These are phyloP conservation scores for Fusarium denticulatum DNA, from an alignment of 2,329 filamentous ascomycete species.

Conservation along the genomic window DNA sequence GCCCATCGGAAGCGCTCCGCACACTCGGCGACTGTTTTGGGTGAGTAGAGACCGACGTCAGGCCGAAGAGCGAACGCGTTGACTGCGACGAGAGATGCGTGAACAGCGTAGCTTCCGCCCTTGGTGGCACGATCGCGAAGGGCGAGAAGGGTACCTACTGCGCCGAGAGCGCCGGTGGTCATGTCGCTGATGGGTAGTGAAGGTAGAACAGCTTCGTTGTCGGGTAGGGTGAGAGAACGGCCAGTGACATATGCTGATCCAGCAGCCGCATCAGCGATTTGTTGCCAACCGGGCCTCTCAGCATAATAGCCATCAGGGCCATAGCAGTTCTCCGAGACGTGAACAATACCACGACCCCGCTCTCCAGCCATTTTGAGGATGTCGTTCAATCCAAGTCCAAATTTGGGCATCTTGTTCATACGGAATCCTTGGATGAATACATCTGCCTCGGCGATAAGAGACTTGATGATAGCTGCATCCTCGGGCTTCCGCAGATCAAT, in stretches of 20 bases:
- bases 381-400: conserved; percentile 9
- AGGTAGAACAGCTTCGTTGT: conserved; percentile 35
- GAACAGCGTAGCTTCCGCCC: conserved; percentile 18
- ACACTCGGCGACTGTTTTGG: conserved; percentile 1
- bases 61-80: conserved; percentile 8
- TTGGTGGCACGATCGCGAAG: conserved; percentile 46
- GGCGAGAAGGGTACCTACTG: conserved; percentile 46
- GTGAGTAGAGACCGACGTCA: conserved; percentile 1
- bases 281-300: conserved; percentile 71
- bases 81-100: conserved; percentile 4
- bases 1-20: conserved; percentile 17
- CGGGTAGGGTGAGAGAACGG: background rate
- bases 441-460: conserved; percentile 3
- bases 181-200: conserved; percentile 48
- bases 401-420: conserved; percentile 26
- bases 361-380: conserved; percentile 35
- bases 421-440: conserved; percentile 19
- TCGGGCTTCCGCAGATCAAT: conserved; percentile 15
- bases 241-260: conserved; percentile 17
- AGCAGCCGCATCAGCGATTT: conserved; percentile 64
- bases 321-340: conserved; percentile 74
- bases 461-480: conserved; percentile 1
- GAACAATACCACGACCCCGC: conserved; percentile 68
- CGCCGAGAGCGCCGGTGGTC: conserved; percentile 48
- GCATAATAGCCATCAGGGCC: conserved; percentile 67